A percentile compares a stretch with the other conserved stretches of the same genome.
Evolutionary conservation across 495 filamentous ascomycete genomes (phyloP).

Genomic region (Aspergillus nanangensis): DNA sequence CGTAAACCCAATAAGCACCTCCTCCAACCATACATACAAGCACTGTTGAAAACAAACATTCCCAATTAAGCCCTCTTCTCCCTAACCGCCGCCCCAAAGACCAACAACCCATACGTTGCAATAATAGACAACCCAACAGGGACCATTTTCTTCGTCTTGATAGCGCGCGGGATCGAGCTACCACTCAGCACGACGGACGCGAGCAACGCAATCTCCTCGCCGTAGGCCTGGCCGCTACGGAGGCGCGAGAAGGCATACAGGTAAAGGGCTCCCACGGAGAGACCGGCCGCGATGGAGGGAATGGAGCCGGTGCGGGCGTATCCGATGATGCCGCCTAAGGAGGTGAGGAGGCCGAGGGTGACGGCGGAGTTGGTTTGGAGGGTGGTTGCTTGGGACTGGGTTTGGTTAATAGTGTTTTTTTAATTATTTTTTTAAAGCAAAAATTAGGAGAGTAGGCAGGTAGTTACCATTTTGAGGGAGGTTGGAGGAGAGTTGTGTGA

Average conservation of each 20-base stretch:
- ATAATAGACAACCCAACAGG: conserved; percentile 67
- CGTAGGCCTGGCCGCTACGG: conserved; percentile 55
- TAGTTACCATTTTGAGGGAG: too few relatives aligned
- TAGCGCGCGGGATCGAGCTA: conserved; percentile 75
- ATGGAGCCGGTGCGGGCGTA: conserved; percentile 78
- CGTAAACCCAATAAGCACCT: neutral
- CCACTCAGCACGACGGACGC: conserved; percentile 80
- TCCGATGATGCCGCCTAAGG: conserved; percentile 80
- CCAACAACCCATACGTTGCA: conserved; percentile 59
- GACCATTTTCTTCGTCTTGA: conserved; percentile 71
- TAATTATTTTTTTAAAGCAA: neutral
- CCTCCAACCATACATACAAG: too few relatives aligned
- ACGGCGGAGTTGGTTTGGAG: conserved; percentile 50
- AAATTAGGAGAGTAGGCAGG: too few relatives aligned
- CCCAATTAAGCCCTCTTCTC: conserved; percentile 21
- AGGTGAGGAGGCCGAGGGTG: conserved; percentile 76
- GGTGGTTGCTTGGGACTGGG: conserved; percentile 1
- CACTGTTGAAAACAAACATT: too few relatives aligned
- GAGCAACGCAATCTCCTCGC: conserved; percentile 69
- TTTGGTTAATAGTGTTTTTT: conserved; percentile 3
- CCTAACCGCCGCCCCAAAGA: conserved; percentile 55
- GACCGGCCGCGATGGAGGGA: conserved; percentile 78
- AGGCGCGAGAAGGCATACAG: conserved; percentile 42
- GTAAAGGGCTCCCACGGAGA: conserved; percentile 66
- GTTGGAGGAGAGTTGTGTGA: too few relatives aligned